These are phyloP conservation scores for Ceratobasidium sp. DNA, from an alignment of 1,284 basidiomycete species.

Conservation along the genomic window DNA sequence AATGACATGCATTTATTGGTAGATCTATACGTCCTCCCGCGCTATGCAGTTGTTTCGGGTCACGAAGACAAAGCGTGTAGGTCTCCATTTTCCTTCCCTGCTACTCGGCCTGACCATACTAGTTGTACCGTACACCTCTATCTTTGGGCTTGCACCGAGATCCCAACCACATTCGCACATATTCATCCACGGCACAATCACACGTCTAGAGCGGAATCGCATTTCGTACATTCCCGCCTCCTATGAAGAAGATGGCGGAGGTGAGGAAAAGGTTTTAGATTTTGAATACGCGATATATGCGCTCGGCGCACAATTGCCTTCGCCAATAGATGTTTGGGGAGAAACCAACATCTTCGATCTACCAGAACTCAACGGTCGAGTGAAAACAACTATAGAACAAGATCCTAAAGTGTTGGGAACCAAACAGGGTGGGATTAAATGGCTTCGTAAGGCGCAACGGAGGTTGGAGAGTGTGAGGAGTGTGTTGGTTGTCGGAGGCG, in stretches of 20 bases:
- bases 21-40: slow-evolving; percentile 62
- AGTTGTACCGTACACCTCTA: slow-evolving; percentile 32
- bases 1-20: not conserved
- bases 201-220: slow-evolving; percentile 5
- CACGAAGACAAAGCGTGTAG: slow-evolving; percentile 64
- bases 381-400: not conserved
- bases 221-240: slow-evolving; percentile 5
- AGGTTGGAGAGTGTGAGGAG: slow-evolving; percentile 56
- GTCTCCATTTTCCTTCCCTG: slow-evolving; percentile 72
- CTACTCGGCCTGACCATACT: slow-evolving; percentile 55
- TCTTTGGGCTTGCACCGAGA: slow-evolving; percentile 56
- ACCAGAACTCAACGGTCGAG: too few species aligned
- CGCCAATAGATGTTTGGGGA: slow-evolving; percentile 58
- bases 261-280: slow-evolving; percentile 47
- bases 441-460: slow-evolving; percentile 52
- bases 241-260: not conserved
- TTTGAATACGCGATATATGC: slow-evolving; percentile 63
- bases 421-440: slow-evolving; percentile 53
- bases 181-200: slow-evolving; percentile 47
- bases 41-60: slow-evolving; percentile 59
- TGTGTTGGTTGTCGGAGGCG: slow-evolving; percentile 62
- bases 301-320: slow-evolving; percentile 57
- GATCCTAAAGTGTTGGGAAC: slow-evolving; percentile 32
- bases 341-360: not conserved
- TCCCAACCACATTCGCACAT: slow-evolving; percentile 58